Evolutionary conservation across 495 filamentous ascomycete genomes (phyloP), one percentile per base, ranked within the genome.

Genomic region (Xylaria grammica): DNA sequence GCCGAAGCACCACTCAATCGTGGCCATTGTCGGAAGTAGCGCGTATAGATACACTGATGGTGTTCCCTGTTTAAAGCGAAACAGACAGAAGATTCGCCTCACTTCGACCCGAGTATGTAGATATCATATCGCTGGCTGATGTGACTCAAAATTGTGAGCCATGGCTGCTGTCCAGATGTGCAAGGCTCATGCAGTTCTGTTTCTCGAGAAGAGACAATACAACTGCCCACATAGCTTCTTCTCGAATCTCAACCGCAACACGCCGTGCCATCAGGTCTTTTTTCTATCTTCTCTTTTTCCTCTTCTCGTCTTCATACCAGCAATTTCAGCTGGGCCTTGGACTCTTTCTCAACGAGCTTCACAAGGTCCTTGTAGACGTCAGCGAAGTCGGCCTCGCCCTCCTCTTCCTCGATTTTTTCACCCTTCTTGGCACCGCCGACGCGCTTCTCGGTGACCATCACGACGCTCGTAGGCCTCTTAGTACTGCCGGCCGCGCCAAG

Each of bases 391-490:
- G 89, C 89, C 58, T 82, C 79, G 20, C 63, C 79, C 49, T 78
- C 81, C 68, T 82, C 81, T 60, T 79, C 79, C 64, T 82, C 81
- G 4, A 51, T 74, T 72, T 61, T 75, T 59, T 77, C 77, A 44
- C 74, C 81, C 49, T 78, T 78, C 64, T 79, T 80, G 40, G 65
- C 63, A 72, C 77, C 62, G 70, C 81, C 74, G 66, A 78, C 68
- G 68, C 77, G 76, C 78, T 78, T 74, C 81, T 81, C 77, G 76
- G 84, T 67, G 78, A 97, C 87, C 91, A 97, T 92, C 59, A 96
- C 89, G 24, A 97, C 94, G 78, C 91, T 96, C 29, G 95, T 98
- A 24, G 95, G 94, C 65, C 95, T 85, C 86, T 97, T 98, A 50
- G 95, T 98, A 65, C 86, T 88, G 27, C 93, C 92, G 27, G 95